Percentiles rank a stretch among this genome's conserved stretches.
These are phyloP conservation scores for Cryptococcus sp. DNA, from an alignment of 1,284 basidiomycete genomes.

Conservation along the genomic window DNA sequence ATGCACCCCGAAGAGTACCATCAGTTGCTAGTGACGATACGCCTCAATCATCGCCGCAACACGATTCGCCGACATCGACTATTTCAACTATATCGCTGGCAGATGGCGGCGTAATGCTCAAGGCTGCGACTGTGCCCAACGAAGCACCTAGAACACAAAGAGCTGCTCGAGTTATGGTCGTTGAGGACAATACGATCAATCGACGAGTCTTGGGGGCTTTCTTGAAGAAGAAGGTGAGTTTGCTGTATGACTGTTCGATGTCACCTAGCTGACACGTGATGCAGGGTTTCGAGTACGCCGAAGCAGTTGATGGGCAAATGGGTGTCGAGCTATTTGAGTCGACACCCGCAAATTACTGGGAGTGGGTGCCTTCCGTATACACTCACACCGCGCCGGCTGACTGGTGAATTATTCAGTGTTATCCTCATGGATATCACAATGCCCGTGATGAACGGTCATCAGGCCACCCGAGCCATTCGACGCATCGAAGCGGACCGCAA, in stretches of 20 bases:
- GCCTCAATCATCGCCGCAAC: constrained; percentile 12
- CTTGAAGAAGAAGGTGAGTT: constrained; percentile 69
- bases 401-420: constrained; percentile 58
- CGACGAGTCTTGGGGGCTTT: constrained; percentile 67
- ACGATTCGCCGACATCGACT: constrained; percentile 48
- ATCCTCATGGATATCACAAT: constrained; percentile 88
- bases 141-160: constrained; percentile 51
- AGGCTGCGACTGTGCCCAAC: constrained; percentile 47
- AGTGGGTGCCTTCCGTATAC: constrained; percentile 60
- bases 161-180: constrained; percentile 67
- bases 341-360: constrained; percentile 60
- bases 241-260: neutral
- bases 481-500: constrained; percentile 66
- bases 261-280: constrained; percentile 6
- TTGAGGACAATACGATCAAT: constrained; percentile 74
- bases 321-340: constrained; percentile 76
- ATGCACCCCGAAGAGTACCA: constrained; percentile 22
- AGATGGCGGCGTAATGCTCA: constrained; percentile 57
- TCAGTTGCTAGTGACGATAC: constrained; percentile 8
- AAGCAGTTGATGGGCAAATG: constrained; percentile 79
- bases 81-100: constrained; percentile 55
- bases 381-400: neutral
- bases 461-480: constrained; percentile 80
- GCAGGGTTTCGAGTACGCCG: constrained; percentile 73
- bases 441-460: constrained; percentile 86